These are phyloP conservation scores for Candida orba DNA, from an alignment of 805 yeast species.

Conservation along the genomic window DNA sequence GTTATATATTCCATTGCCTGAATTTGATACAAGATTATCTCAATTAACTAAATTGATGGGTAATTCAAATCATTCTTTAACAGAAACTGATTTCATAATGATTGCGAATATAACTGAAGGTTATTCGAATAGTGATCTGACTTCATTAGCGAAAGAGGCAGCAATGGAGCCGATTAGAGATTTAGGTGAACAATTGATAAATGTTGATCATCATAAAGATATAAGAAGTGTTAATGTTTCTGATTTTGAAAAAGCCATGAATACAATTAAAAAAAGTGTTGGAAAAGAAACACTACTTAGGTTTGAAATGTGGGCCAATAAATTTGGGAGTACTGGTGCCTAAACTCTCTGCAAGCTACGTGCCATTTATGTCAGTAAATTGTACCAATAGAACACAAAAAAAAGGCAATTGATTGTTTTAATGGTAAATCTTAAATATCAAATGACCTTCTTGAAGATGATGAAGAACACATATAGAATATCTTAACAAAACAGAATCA, in stretches of 20 bases:
- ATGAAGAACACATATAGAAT: no score
- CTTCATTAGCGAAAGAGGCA: constrained; percentile 91
- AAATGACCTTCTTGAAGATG: no score
- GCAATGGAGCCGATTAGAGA: constrained; percentile 97
- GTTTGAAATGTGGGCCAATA: constrained; percentile 84
- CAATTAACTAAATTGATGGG: constrained; percentile 64
- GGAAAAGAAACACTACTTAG: constrained; percentile 68
- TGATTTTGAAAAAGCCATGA: constrained; percentile 73
- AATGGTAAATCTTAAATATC: no score
- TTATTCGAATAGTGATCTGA: constrained; percentile 89
- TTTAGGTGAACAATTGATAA: constrained; percentile 74
- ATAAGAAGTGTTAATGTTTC: constrained; percentile 67
- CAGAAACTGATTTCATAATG: constrained; percentile 52
- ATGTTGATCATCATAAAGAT: constrained; percentile 52
- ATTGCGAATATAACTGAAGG: constrained; percentile 67
- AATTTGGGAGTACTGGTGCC: constrained; percentile 86
- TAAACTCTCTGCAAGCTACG: no score
- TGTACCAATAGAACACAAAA: no score
- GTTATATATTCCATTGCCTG: constrained; percentile 92
- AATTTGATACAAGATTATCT: constrained; percentile 65
- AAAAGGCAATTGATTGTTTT: no score
- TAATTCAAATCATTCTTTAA: constrained; percentile 65
- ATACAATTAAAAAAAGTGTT: constrained; percentile 82
- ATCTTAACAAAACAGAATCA: no score
- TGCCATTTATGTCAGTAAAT: no score